Evolutionary conservation across 176 grass and related monocot genomes (phyloP).

Genomic region (Zea luxurians): DNA sequence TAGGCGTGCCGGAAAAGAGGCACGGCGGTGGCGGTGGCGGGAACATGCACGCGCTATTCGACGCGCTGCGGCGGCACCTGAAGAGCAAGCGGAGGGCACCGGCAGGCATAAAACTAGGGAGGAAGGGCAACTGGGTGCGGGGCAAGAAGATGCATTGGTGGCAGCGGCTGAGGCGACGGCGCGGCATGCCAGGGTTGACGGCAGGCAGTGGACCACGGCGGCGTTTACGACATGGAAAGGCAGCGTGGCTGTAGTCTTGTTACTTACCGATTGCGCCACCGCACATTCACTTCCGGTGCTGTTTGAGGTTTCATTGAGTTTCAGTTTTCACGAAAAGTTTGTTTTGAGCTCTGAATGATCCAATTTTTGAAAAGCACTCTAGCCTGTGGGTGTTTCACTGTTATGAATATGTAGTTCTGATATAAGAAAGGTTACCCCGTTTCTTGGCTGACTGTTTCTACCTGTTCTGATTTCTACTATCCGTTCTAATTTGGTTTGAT

Average conservation of each 20-base stretch:
- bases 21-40: conserved; percentile 13
- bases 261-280: background rate
- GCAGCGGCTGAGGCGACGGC: conserved; percentile 39
- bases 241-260: background rate
- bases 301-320: background rate
- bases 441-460: background rate
- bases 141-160: conserved; percentile 64
- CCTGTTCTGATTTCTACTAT: background rate
- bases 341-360: too few relatives aligned
- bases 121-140: conserved; percentile 9
- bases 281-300: background rate
- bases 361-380: too few relatives aligned
- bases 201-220: conserved; percentile 23
- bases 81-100: conserved; percentile 25
- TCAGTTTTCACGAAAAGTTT: background rate
- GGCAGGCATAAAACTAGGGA: background rate
- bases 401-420: too few relatives aligned
- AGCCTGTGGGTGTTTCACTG: background rate
- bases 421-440: too few relatives aligned
- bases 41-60: conserved; percentile 40
- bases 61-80: conserved; percentile 36
- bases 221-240: conserved; percentile 23
- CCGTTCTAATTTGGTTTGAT: background rate
- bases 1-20: background rate
- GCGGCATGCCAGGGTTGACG: background rate